Base-by-base conservation (phyloP, 441 rosid species). In the Croton laevigatus region DNA sequence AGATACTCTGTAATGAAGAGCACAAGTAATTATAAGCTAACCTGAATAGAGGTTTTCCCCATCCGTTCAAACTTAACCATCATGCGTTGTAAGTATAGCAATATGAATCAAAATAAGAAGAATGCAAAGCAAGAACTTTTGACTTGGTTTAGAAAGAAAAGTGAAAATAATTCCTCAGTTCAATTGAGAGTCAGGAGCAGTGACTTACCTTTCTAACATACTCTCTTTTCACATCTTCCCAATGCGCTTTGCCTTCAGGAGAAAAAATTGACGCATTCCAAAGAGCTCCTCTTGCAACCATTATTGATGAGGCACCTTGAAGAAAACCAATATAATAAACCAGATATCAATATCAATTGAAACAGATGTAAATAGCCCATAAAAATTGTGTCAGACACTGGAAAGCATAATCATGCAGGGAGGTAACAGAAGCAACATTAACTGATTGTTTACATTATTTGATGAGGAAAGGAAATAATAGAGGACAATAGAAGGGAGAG, bases 261-360 rank as follows among this genome's bases (percentile, higher is more conserved):
- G 93, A 93, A 84, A 89, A 93, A 80, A 93, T 69, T 38, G 97
- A 93, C 64, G 88, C 93, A 82, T 93, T 93, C 98, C 98, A 91
- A 73, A 89, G 84, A 60, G 97, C 97, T 70, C 97, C 98, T 83
- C 98, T 89, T 14, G 93, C 97, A 77, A 84, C 94, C 97, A 93
- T 93, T 75, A 87, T 89, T 3, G 98, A 87, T 1, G 93, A 87
- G 60, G 96, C 96, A 52, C 98, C 98, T 91, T 74, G 20, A 60
- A 68, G 67, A 66, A 61, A 72, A 73, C 63, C 53, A 34, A 34
- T 3, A 70, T 3, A n/a, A 75, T 66, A 62, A 27, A 64, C 22
- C 23, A 27, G 40, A 68, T 14, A 42, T 22, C 37, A 27, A 44
- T 16, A 59, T 59, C 42, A 59, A 59, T 59, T 59, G 19, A 58